These are phyloP conservation scores for Pestalotiopsis sp. DNA, from an alignment of 2,329 filamentous ascomycete species.

Conservation along the genomic window DNA sequence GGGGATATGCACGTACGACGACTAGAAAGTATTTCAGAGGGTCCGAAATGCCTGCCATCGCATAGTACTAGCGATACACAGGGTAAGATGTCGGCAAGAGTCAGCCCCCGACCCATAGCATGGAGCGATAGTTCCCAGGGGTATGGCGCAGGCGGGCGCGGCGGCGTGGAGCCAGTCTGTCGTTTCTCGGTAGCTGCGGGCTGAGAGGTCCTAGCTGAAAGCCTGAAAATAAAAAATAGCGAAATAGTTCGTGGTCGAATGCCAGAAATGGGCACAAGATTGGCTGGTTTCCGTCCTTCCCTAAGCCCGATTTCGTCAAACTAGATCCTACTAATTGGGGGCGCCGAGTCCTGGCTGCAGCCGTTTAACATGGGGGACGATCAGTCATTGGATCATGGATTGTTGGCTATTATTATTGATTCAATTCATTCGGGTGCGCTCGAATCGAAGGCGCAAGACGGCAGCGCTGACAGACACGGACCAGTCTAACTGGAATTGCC, in stretches of 20 bases:
- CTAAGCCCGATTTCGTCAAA: slow-evolving; percentile 9
- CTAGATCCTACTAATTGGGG: background rate
- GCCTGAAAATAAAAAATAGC: background rate
- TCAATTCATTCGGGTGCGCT: slow-evolving; percentile 3
- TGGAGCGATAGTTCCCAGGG: slow-evolving; percentile 1
- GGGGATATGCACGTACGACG: background rate
- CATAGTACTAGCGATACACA: background rate
- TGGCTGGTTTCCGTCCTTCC: slow-evolving; percentile 4
- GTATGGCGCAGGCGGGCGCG: background rate
- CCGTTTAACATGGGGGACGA: background rate
- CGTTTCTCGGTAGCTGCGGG: background rate
- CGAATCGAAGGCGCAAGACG: slow-evolving; percentile 9
- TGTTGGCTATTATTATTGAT: background rate
- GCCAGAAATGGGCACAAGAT: background rate
- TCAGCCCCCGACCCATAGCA: background rate
- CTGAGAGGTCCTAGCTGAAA: slow-evolving; percentile 6
- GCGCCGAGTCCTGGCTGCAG: background rate
- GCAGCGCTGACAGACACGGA: slow-evolving; percentile 10
- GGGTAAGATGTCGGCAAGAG: background rate
- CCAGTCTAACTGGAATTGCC: slow-evolving; percentile 13
- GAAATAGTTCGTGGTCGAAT: slow-evolving; percentile 10
- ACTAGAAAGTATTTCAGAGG: background rate
- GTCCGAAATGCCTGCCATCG: background rate
- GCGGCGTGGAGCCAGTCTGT: background rate
- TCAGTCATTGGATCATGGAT: slow-evolving; percentile 2